phyloP scores from a whole-genome alignment of 768 basidiomycete species.

The Cystobasidium ongulense region DNA sequence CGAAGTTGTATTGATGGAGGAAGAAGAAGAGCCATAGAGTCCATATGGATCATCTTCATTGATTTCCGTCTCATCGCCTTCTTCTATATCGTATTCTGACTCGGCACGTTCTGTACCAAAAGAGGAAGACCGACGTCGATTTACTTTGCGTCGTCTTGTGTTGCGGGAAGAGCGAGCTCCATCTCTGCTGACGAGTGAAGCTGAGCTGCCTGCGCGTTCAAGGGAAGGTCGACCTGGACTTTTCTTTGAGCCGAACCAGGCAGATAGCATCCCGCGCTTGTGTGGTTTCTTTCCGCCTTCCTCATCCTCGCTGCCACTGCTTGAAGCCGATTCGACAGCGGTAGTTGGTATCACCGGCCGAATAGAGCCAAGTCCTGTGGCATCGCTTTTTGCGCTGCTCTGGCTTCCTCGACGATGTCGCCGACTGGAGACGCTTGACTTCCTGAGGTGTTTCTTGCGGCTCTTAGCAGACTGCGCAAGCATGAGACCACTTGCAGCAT shows the following conservation, averaged over 20 bases:
- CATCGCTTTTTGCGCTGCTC: neutral
- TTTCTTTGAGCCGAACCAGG: neutral
- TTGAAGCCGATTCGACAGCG: constrained; percentile 8
- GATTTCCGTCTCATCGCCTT: constrained; percentile 5
- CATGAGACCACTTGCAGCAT: neutral
- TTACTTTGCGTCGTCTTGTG: constrained; percentile 11
- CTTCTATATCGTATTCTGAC: constrained; percentile 21
- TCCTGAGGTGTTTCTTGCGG: neutral
- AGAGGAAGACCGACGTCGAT: constrained; percentile 4
- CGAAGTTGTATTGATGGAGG: constrained; percentile 29
- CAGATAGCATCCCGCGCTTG: constrained; percentile 9
- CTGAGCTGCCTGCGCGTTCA: neutral
- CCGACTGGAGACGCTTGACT: neutral
- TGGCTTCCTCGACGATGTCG: neutral
- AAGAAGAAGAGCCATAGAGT: constrained; percentile 37
- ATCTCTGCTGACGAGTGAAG: constrained; percentile 1
- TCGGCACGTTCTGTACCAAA: constrained; percentile 3
- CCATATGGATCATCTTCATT: constrained; percentile 41
- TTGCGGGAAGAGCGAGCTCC: neutral
- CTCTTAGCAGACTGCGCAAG: neutral
- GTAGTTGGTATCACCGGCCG: neutral
- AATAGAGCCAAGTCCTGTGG: neutral
- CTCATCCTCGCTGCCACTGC: constrained; percentile 17
- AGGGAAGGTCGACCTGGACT: neutral
- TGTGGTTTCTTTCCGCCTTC: constrained; percentile 18